Conservation (phyloP, 768 basidiomycete genomes). For the Kwoniella sp. region DNA sequence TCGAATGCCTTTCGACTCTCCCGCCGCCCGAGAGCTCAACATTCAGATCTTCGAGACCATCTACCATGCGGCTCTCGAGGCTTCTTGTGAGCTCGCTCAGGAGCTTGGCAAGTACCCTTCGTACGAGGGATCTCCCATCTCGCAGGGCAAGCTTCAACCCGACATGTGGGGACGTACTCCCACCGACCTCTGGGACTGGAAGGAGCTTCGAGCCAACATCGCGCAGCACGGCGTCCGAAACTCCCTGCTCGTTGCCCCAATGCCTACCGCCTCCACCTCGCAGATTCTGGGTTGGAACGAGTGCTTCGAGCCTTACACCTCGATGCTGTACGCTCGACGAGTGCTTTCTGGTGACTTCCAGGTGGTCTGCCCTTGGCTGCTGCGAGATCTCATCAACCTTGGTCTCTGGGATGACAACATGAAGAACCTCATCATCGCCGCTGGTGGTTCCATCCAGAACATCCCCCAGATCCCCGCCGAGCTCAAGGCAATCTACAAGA, state of each 20-base stretch:
- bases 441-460: slow-evolving; percentile 72
- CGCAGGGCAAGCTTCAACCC: slow-evolving; percentile 80
- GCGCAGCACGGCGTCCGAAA: slow-evolving; percentile 76
- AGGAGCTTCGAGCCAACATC: slow-evolving; percentile 77
- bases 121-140: slow-evolving; percentile 85
- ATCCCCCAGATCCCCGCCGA: slow-evolving; percentile 83
- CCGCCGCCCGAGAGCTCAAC: slow-evolving; percentile 80
- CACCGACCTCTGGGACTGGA: slow-evolving; percentile 90
- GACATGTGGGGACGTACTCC: slow-evolving; percentile 94
- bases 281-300: slow-evolving; percentile 98
- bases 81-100: slow-evolving; percentile 79
- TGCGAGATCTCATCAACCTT: slow-evolving; percentile 93
- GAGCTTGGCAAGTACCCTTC: slow-evolving; percentile 78
- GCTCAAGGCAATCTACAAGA: slow-evolving; percentile 97
- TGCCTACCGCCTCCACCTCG: slow-evolving; percentile 98
- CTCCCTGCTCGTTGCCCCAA: slow-evolving; percentile 86
- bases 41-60: slow-evolving; percentile 98
- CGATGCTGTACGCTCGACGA: slow-evolving; percentile 97
- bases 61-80: slow-evolving; percentile 89
- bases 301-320: slow-evolving; percentile 98
- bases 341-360: slow-evolving; percentile 99
- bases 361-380: slow-evolving; percentile 96
- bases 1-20: slow-evolving; percentile 90
- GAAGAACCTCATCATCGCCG: slow-evolving; percentile 99
- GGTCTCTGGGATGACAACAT: slow-evolving; percentile 96